phyloP scores from a whole-genome alignment of 495 filamentous ascomycete genomes.

The Durotheca rogersii region DNA sequence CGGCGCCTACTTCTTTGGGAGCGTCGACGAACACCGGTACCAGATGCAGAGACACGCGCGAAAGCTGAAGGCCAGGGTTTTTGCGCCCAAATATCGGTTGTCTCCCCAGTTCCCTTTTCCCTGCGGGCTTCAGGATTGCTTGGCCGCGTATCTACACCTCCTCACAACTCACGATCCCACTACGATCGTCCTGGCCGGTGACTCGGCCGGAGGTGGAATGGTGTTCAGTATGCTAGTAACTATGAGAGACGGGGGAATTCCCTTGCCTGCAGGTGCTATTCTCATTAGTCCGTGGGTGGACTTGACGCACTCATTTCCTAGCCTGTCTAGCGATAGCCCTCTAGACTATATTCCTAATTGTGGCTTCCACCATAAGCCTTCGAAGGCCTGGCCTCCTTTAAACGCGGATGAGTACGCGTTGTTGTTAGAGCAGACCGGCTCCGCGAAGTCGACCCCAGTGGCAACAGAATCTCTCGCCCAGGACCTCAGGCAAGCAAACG shows the following conservation, averaged over 20 bases:
- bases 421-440: constrained; percentile 36
- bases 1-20: constrained; percentile 72
- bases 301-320: constrained; percentile 90
- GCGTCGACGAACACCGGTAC: constrained; percentile 91
- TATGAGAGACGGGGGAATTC: constrained; percentile 75
- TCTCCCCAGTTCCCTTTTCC: constrained; percentile 95
- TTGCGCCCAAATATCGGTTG: constrained; percentile 85
- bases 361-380: constrained; percentile 85
- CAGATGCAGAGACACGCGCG: constrained; percentile 94
- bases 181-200: constrained; percentile 79
- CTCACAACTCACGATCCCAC: constrained; percentile 69
- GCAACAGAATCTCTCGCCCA: constrained; percentile 25
- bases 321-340: constrained; percentile 68
- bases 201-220: constrained; percentile 91
- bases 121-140: constrained; percentile 82
- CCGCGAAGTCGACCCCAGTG: constrained; percentile 18
- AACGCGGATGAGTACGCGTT: constrained; percentile 62
- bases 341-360: constrained; percentile 83
- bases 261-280: constrained; percentile 84
- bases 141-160: constrained; percentile 83
- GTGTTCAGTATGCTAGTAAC: constrained; percentile 75
- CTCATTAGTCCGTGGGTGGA: constrained; percentile 94
- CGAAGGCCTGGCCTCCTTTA: constrained; percentile 85
- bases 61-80: constrained; percentile 83
- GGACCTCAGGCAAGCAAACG: constrained; percentile 17